Base-by-base conservation (phyloP, 2,329 filamentous ascomycete species). In the Fusarium beomiforme region DNA sequence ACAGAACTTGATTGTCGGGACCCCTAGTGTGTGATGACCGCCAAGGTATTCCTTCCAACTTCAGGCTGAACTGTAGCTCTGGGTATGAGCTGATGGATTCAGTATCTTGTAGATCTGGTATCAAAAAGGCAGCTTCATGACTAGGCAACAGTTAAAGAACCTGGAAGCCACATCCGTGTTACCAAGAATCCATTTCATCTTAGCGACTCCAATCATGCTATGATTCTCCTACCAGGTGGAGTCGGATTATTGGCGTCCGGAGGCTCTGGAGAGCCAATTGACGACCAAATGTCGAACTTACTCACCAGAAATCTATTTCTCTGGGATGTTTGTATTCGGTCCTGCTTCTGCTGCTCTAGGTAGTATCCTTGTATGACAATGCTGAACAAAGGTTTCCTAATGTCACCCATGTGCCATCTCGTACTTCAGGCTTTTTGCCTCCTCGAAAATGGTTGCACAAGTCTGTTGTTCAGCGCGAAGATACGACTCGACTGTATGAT, bases 51-150 rank as follows among this genome's bases (percentile, higher is more conserved):
- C 49, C 24, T 41, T 21, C 39, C 10, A 34, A 23, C 55, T 70
- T 66, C 46, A 71, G 56, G 67, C 67, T 70, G 56, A 70, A 55
- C 41, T 24, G 31, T 46, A 46, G 57, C 43, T 21, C 26, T 60
- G 36, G 41, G 24, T 21, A 57, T 51, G 59, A 33, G 44, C 33
- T 17, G 51, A 55, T 21, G 44, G 36, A 63, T 37, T 49, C 36
- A 36, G 33, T 31, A 43, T 47, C 49, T 53, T 44, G 67, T 41
- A 49, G 59, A 69, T 70, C 60, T 51, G 39, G 14, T 21, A 42
- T 66, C 21, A 51, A 57, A 57, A 34, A 29, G 60, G 60, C n/a
- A 69, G 47, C 24, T 53, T 57, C 36, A 39, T 39, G 51, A 65
- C 33, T 31, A 59, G 56, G 60, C 51, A 66, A 39, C 51, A 66